Conservation (phyloP, 768 basidiomycete species). For the Calocera viscosa region DNA sequence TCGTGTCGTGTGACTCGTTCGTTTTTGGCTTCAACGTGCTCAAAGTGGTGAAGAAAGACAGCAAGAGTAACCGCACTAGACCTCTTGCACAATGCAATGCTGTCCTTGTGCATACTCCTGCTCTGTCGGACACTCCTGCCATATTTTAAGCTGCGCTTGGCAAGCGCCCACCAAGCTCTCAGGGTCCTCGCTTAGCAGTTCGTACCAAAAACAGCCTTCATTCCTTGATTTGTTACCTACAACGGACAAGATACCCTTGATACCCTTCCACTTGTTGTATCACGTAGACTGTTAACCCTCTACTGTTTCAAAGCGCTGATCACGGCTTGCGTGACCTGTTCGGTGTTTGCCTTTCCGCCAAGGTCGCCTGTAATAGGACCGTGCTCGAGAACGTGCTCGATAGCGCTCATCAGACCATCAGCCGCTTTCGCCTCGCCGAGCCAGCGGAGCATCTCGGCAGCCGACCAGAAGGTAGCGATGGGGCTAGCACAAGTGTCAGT, state of each 20-base stretch:
- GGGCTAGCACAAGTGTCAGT: conserved; percentile 21
- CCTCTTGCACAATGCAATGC: neutral
- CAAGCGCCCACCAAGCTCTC: too few species aligned
- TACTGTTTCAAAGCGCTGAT: neutral
- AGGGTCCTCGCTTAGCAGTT: conserved; percentile 7
- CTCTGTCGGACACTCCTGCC: neutral
- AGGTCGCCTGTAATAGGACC: neutral
- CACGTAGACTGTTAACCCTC: neutral
- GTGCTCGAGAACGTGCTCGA: neutral
- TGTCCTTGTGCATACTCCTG: neutral
- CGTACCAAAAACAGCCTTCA: neutral
- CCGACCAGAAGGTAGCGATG: conserved; percentile 43
- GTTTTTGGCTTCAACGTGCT: too few species aligned
- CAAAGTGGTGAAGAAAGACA: neutral
- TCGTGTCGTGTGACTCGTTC: neutral
- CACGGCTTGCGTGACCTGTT: neutral
- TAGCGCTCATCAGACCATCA: conserved; percentile 18
- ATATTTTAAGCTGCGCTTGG: neutral
- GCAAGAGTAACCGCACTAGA: neutral
- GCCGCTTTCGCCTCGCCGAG: conserved; percentile 34
- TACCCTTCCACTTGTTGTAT: neutral
- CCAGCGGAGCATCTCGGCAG: conserved; percentile 41
- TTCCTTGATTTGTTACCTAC: neutral
- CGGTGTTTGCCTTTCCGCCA: neutral
- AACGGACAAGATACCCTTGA: neutral